Evolutionary conservation across 2,329 filamentous ascomycete species (phyloP).

Genomic region (Bertia moriformis): DNA sequence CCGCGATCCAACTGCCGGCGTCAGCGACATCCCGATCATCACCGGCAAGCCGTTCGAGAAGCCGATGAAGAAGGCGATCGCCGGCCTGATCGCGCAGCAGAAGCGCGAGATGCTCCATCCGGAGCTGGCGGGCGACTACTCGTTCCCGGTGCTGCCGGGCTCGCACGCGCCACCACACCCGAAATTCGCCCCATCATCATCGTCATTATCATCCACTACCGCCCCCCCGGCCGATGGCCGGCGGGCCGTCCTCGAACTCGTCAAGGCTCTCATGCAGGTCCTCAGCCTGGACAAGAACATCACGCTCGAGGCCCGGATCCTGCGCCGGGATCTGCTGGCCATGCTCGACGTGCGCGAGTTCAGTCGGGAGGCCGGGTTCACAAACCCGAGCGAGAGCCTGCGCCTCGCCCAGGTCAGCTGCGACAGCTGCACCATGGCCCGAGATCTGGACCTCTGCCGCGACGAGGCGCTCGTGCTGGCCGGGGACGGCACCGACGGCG

Average conservation of each 20-base stretch:
- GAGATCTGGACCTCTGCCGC: slow-evolving; percentile 82
- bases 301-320: slow-evolving; percentile 69
- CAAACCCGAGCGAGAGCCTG: slow-evolving; percentile 68
- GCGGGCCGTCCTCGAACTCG: slow-evolving; percentile 76
- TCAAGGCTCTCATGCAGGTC: slow-evolving; percentile 87
- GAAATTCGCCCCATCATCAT: slow-evolving; percentile 29
- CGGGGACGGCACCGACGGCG: slow-evolving; percentile 6
- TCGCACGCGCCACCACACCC: too few relatives aligned
- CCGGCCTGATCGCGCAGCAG: slow-evolving; percentile 66
- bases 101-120: slow-evolving; percentile 80
- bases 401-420: slow-evolving; percentile 67
- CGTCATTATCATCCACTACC: too few relatives aligned
- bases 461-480: slow-evolving; percentile 61
- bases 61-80: slow-evolving; percentile 77
- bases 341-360: slow-evolving; percentile 94
- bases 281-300: slow-evolving; percentile 83
- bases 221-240: slow-evolving; percentile 17
- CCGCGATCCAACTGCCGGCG: slow-evolving; percentile 43
- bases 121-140: slow-evolving; percentile 74
- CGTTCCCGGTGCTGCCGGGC: slow-evolving; percentile 68
- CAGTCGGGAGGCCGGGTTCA: slow-evolving; percentile 70
- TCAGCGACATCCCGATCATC: slow-evolving; percentile 41
- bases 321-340: slow-evolving; percentile 76
- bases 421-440: slow-evolving; percentile 75
- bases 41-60: slow-evolving; percentile 76